These are phyloP conservation scores for Syzygium malaccense DNA, from an alignment of 441 rosid species.

Conservation along the genomic window DNA sequence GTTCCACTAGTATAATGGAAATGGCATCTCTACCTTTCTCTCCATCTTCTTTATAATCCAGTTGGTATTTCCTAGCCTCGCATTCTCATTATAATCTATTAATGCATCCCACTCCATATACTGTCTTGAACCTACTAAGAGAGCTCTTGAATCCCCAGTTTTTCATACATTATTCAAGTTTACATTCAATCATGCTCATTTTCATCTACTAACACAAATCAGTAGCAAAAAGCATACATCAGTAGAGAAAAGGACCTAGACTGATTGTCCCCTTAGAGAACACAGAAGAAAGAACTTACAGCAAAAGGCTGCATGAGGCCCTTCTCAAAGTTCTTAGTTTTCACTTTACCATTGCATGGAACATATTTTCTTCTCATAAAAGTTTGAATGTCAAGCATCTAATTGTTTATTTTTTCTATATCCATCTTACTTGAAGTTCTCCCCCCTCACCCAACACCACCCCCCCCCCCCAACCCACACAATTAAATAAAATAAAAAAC, in stretches of 20 bases:
- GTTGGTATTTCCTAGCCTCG: neutral
- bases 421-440: neutral
- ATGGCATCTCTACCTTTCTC: neutral
- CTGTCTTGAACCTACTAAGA: neutral
- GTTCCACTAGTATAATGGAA: neutral
- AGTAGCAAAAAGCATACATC: neutral
- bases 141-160: neutral
- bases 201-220: neutral
- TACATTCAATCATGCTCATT: neutral
- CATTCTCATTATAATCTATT: neutral
- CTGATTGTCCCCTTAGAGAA: neutral
- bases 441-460: neutral
- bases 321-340: neutral
- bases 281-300: neutral
- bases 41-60: neutral
- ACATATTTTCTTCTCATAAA: neutral
- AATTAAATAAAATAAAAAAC: rapidly evolving
- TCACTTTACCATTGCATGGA: neutral
- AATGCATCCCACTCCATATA: neutral
- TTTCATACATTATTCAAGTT: neutral
- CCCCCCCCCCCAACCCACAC: neutral
- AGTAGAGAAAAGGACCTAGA: neutral
- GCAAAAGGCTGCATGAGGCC: neutral
- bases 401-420: neutral
- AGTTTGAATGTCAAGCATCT: neutral